These are phyloP conservation scores for Zhuliangozyma parablackwelliae DNA, from an alignment of 1,139 yeast genomes.

Conservation along the genomic window DNA sequence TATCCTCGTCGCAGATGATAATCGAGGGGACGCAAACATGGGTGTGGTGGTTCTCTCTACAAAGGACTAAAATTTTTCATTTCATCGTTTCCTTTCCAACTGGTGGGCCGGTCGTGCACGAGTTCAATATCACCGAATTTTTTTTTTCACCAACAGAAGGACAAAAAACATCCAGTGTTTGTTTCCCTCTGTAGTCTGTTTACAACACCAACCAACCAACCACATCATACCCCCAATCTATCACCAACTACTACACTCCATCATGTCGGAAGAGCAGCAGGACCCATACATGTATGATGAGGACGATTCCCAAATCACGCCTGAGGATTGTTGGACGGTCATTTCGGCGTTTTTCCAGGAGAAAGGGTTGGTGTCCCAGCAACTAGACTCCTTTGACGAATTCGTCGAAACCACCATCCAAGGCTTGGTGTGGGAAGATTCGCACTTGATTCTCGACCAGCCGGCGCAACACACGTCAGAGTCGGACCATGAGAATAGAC, in stretches of 20 bases:
- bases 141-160: too few species aligned
- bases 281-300: conserved; percentile 66
- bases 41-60: too few species aligned
- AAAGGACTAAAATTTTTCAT: too few species aligned
- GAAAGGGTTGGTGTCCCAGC: conserved; percentile 96
- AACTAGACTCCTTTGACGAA: conserved; percentile 96
- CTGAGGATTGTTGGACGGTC: conserved; percentile 99
- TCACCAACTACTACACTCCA: background rate
- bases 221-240: too few species aligned
- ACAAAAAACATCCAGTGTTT: too few species aligned
- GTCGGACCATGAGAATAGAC: conserved; percentile 80
- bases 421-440: conserved; percentile 94
- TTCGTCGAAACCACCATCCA: conserved; percentile 95
- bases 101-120: too few species aligned
- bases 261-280: conserved; percentile 12
- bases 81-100: too few species aligned
- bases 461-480: conserved; percentile 97
- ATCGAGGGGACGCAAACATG: too few species aligned
- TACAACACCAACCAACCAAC: too few species aligned
- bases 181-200: too few species aligned
- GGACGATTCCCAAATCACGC: conserved; percentile 74
- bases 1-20: conserved; percentile 1
- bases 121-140: too few species aligned
- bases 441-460: conserved; percentile 89
- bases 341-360: conserved; percentile 94